Evolutionary conservation across 2,329 filamentous ascomycete genomes (phyloP).

Genomic region (Rutstroemia sp.): DNA sequence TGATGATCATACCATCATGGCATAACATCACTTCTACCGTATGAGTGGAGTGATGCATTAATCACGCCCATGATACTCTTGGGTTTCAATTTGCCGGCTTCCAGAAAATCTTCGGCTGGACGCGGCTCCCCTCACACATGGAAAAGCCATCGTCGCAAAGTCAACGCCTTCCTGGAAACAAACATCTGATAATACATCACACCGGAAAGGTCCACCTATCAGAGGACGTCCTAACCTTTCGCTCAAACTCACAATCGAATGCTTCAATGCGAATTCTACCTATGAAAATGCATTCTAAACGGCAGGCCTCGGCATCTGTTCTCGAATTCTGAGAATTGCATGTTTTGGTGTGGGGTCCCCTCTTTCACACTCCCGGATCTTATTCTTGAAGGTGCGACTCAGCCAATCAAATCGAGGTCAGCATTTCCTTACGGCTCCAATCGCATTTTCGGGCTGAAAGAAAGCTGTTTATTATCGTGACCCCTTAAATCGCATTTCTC

Average conservation of each 20-base stretch:
- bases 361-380: background rate
- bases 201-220: background rate
- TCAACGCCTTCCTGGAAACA: background rate
- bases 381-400: background rate
- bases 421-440: background rate
- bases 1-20: background rate
- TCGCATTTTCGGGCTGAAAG: background rate
- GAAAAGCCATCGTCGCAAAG: background rate
- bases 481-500: constrained; percentile 13
- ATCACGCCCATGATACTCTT: background rate
- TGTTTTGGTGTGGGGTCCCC: background rate
- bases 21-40: background rate
- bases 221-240: background rate
- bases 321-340: background rate
- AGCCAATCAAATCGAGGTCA: background rate
- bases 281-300: background rate
- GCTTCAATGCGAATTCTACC: background rate
- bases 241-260: background rate
- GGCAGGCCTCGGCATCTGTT: background rate
- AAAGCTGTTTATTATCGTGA: constrained; percentile 14
- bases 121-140: background rate
- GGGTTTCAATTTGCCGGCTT: background rate
- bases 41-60: background rate
- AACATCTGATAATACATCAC: background rate
- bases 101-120: background rate